phyloP scores from a whole-genome alignment of 768 basidiomycete genomes.

The Lentinula boryana region DNA sequence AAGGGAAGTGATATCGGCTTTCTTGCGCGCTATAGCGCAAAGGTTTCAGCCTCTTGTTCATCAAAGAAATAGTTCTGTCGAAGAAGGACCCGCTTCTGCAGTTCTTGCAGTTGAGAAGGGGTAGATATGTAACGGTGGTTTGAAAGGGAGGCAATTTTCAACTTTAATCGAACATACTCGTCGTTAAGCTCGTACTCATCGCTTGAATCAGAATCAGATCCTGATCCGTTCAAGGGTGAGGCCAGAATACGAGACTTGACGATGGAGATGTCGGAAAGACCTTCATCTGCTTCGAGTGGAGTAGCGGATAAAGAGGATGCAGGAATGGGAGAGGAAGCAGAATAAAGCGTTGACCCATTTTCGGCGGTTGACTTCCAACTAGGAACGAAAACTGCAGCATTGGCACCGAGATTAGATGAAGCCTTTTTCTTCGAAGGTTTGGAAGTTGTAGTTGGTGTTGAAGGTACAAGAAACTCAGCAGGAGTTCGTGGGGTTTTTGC shows the following conservation, averaged over 20 bases:
- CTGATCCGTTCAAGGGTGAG: constrained; percentile 12
- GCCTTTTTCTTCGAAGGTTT: constrained; percentile 3
- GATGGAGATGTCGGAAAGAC: not conserved
- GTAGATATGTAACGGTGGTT: constrained; percentile 21
- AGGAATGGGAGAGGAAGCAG: constrained; percentile 7
- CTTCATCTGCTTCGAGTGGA: constrained; percentile 5
- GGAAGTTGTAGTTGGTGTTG: constrained; percentile 12
- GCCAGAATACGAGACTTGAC: constrained; percentile 16
- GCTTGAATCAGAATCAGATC: constrained; percentile 21
- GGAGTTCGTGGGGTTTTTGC: constrained; percentile 16
- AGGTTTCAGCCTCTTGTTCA: constrained; percentile 54
- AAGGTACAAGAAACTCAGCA: constrained; percentile 21
- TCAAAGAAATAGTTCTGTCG: constrained; percentile 68
- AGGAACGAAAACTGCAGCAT: constrained; percentile 33
- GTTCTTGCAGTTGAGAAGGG: constrained; percentile 23
- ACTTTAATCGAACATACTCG: constrained; percentile 57
- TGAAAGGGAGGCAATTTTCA: constrained; percentile 47
- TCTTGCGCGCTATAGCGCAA: constrained; percentile 49
- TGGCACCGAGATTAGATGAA: constrained; percentile 29
- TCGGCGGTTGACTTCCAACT: constrained; percentile 9
- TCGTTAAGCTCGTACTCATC: constrained; percentile 48
- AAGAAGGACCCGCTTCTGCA: constrained; percentile 42
- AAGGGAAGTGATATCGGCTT: constrained; percentile 37
- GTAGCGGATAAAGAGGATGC: not conserved
- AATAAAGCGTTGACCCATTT: not conserved